Conservation (phyloP, 1,284 basidiomycete genomes). For the Cryptococcus sp. region DNA sequence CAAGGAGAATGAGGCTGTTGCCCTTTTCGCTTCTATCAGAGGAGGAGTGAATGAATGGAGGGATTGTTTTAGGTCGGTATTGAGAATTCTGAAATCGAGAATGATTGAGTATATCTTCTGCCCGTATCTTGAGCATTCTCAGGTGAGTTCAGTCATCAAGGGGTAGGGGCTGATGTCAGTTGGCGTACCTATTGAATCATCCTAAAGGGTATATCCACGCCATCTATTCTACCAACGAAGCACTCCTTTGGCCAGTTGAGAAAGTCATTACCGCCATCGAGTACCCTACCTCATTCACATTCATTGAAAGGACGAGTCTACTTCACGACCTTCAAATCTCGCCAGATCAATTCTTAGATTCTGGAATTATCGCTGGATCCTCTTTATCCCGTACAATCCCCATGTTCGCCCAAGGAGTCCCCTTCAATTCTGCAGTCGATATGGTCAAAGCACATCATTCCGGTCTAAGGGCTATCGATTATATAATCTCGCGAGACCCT, state of each 20-base stretch:
- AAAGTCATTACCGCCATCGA: constrained; percentile 85
- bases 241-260: constrained; percentile 85
- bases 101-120: constrained; percentile 96
- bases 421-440: constrained; percentile 76
- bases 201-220: constrained; percentile 91
- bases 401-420: constrained; percentile 66
- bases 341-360: constrained; percentile 92
- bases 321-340: constrained; percentile 68
- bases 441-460: constrained; percentile 86
- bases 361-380: constrained; percentile 86
- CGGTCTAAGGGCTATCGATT: constrained; percentile 66
- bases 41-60: constrained; percentile 59
- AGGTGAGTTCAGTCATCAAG: constrained; percentile 57
- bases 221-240: constrained; percentile 85
- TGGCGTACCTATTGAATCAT: constrained; percentile 92
- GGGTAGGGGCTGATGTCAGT: constrained; percentile 50
- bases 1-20: constrained; percentile 78
- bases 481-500: constrained; percentile 53
- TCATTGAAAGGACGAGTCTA: constrained; percentile 73
- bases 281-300: constrained; percentile 74
- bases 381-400: constrained; percentile 70
- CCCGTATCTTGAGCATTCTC: constrained; percentile 89
- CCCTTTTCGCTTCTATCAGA: constrained; percentile 70
- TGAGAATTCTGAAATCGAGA: constrained; percentile 88
- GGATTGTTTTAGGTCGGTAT: constrained; percentile 87